phyloP scores from a whole-genome alignment of 345 rosid genomes.

The Eucalyptus grandis region DNA sequence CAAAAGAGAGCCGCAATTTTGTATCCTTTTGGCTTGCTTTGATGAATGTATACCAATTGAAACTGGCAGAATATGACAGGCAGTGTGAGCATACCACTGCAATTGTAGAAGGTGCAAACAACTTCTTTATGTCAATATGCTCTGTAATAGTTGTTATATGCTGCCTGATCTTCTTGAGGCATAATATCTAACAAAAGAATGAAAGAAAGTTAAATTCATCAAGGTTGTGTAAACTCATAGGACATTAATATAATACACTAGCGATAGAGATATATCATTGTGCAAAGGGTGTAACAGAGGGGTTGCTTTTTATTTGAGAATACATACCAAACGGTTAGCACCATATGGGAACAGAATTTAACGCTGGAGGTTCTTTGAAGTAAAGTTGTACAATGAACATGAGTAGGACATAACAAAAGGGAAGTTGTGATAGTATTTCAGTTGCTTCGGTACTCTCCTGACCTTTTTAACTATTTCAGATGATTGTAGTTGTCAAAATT shows the following conservation, averaged over 20 bases:
- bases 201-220: neutral
- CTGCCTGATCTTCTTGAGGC: neutral
- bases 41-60: neutral
- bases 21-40: neutral
- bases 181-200: neutral
- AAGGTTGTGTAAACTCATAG: neutral
- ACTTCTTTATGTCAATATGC: neutral
- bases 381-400: neutral
- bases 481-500: neutral
- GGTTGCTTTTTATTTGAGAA: neutral
- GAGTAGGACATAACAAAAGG: neutral
- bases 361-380: neutral
- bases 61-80: neutral
- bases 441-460: neutral
- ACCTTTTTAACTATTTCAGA: neutral
- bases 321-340: neutral
- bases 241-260: neutral
- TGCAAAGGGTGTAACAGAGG: neutral
- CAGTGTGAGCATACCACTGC: neutral
- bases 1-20: neutral
- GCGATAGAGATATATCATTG: neutral
- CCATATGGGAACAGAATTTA: neutral
- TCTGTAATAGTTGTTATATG: neutral
- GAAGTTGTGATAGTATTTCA: neutral
- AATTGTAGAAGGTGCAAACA: neutral